phyloP scores from a whole-genome alignment of 1,139 yeast genomes.

The Kluyveromyces sp. region DNA sequence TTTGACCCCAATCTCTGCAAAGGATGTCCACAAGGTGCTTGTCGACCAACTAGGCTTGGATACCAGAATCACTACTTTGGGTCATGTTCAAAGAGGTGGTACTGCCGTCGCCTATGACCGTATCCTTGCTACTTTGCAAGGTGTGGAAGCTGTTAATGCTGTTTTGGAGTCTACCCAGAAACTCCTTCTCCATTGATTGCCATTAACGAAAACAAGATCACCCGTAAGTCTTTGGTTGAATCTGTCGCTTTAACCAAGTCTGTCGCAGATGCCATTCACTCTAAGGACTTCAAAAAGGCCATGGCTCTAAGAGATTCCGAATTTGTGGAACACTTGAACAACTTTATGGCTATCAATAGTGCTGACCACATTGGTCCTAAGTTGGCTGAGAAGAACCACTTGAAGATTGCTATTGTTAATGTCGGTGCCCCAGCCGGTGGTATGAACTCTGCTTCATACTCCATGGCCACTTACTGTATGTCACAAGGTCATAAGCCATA shows the following conservation, averaged over 20 bases:
- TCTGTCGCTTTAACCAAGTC: constrained; percentile 80
- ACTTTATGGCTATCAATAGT: constrained; percentile 61
- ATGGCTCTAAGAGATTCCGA: constrained; percentile 82
- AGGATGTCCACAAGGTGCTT: constrained; percentile 70
- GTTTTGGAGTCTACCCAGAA: constrained; percentile 76
- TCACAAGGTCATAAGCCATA: constrained; percentile 83
- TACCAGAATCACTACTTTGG: constrained; percentile 89
- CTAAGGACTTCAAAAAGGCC: constrained; percentile 76
- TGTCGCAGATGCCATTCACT: constrained; percentile 78
- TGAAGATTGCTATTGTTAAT: constrained; percentile 70
- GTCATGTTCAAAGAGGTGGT: constrained; percentile 98
- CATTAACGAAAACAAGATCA: constrained; percentile 76
- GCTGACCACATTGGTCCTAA: constrained; percentile 56
- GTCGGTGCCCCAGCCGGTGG: constrained; percentile 98
- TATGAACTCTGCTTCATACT: constrained; percentile 85
- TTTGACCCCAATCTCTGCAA: constrained; percentile 71
- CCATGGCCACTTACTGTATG: constrained; percentile 85
- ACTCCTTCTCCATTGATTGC: constrained; percentile 96
- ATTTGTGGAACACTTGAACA: constrained; percentile 69
- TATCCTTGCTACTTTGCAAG: constrained; percentile 85
- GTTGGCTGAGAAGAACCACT: constrained; percentile 43
- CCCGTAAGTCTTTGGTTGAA: constrained; percentile 75
- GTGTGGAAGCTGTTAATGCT: constrained; percentile 95
- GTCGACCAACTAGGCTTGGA: constrained; percentile 75
- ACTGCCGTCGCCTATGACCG: constrained; percentile 93